Evolutionary conservation across 352 stramenopile genomes (phyloP).

Genomic region (Plasmopara viticola): DNA sequence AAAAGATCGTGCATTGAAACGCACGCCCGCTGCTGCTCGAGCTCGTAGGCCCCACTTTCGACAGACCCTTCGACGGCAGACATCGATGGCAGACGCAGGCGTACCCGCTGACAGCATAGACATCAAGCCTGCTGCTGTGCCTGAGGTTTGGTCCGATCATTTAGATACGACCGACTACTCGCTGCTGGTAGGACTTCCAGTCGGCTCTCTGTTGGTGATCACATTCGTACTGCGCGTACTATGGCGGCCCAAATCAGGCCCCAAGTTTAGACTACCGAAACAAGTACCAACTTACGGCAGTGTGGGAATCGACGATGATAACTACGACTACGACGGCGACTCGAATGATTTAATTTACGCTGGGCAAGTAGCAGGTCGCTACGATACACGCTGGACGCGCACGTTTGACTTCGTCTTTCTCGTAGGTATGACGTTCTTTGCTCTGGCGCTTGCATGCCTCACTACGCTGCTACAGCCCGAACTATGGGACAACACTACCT

Average conservation of each 20-base stretch:
- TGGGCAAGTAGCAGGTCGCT: conserved; percentile 66
- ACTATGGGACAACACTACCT: conserved; percentile 59
- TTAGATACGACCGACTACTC: conserved; percentile 51
- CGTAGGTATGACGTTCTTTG: conserved; percentile 53
- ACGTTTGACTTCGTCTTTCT: conserved; percentile 84
- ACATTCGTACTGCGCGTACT: conserved; percentile 64
- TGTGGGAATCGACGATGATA: conserved; percentile 50
- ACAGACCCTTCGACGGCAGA: background rate
- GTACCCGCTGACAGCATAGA: conserved; percentile 5
- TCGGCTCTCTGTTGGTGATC: conserved; percentile 50
- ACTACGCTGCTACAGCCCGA: conserved; percentile 52
- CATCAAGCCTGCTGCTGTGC: conserved; percentile 2
- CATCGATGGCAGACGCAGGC: conserved; percentile 9
- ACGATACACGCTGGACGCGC: conserved; percentile 78
- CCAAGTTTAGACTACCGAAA: conserved; percentile 77
- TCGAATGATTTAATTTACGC: conserved; percentile 82
- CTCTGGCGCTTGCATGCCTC: conserved; percentile 35
- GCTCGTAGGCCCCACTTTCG: background rate
- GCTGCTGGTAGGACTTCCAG: conserved; percentile 55
- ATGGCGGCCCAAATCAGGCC: conserved; percentile 60
- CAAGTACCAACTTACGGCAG: conserved; percentile 75
- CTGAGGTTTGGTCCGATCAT: conserved; percentile 55
- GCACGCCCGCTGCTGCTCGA: conserved; percentile 5
- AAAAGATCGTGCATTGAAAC: conserved; percentile 22
- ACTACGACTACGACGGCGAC: conserved; percentile 73